Conservation (phyloP, 306 rosid species). For the Cucurbita maxima region DNA sequence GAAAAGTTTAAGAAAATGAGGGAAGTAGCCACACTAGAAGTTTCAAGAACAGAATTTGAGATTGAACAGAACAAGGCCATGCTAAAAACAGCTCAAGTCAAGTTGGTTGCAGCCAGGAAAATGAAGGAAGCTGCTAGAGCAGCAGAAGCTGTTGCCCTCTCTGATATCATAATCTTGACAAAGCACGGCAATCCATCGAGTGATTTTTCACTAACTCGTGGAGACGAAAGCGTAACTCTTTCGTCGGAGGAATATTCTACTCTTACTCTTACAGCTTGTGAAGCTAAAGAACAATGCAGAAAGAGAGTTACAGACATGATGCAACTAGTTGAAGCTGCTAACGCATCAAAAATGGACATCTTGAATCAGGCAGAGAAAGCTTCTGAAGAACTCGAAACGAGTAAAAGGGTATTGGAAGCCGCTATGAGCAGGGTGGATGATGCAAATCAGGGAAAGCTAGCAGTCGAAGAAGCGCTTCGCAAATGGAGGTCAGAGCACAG, state of each 20-base stretch:
- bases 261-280: constrained; percentile 39
- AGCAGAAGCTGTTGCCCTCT: constrained; percentile 60
- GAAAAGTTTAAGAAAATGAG: constrained; percentile 60
- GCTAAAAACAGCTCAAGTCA: constrained; percentile 64
- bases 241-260: constrained; percentile 56
- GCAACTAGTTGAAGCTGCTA: constrained; percentile 59
- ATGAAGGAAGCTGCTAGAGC: constrained; percentile 95
- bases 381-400: constrained; percentile 54
- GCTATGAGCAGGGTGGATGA: constrained; percentile 76
- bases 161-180: constrained; percentile 61
- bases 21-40: constrained; percentile 58
- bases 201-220: constrained; percentile 20
- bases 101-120: constrained; percentile 76
- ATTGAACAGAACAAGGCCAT: constrained; percentile 59
- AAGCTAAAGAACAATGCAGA: constrained; percentile 49
- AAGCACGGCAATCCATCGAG: constrained; percentile 20
- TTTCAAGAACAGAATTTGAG: constrained; percentile 44
- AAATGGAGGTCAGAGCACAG: constrained; percentile 63
- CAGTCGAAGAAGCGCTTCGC: constrained; percentile 71
- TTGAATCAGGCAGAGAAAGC: constrained; percentile 69
- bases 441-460: constrained; percentile 66
- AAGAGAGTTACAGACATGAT: constrained; percentile 53
- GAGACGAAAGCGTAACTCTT: constrained; percentile 53
- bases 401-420: constrained; percentile 61
- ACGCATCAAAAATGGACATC: constrained; percentile 42